Base-by-base conservation (phyloP, 2,329 filamentous ascomycete species). In the Diplodia corticola region DNA sequence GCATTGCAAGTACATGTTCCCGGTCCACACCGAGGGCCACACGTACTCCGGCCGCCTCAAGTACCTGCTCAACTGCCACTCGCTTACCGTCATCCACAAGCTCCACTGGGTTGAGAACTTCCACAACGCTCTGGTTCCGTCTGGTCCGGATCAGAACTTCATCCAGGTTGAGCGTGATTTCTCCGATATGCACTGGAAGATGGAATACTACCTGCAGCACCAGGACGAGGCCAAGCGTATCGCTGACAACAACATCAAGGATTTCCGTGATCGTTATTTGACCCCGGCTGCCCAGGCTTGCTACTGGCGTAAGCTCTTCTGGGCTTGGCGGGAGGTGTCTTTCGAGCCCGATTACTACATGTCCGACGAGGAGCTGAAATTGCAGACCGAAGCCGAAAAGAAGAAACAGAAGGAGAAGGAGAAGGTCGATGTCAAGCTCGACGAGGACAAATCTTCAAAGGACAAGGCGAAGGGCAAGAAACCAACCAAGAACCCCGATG, bases 261-360 rank as follows among this genome's bases (percentile, higher is more conserved):
- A 78, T 9, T 85, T 86, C 70, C 78, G 83, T 1, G 83, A 86
- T 68, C 74, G 82, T 4, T 86, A 85, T 69, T 73, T 86, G 35
- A 85, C 83, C 1, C 82, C 83, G 1, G 82, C 83, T 2, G 83
- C 84, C 2, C 82, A 86, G 72, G 79, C 81, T 5, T 86, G 84
- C 68, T 86, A 86, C 68, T 86, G 84, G 84, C 77, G 84, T 12
- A 76, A 80, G 55, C 70, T 85, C 67, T 75, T 84, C 26, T 70
- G 73, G 40, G 72, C 69, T 1, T 80, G 78, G 76, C 70, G 69
- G 40, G 68, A 68, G 17, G 79, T 79, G 46, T 79, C 78, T 37
- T 72, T 70, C 48, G 66, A 67, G 51, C 71, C 70, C 9, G 61
- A 70, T n/a, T 66, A 68, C 12, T 71, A 69, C 55, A 63, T 46